Base-by-base conservation (phyloP, 2,329 filamentous ascomycete genomes). In the Calonectria hongkongensis region DNA sequence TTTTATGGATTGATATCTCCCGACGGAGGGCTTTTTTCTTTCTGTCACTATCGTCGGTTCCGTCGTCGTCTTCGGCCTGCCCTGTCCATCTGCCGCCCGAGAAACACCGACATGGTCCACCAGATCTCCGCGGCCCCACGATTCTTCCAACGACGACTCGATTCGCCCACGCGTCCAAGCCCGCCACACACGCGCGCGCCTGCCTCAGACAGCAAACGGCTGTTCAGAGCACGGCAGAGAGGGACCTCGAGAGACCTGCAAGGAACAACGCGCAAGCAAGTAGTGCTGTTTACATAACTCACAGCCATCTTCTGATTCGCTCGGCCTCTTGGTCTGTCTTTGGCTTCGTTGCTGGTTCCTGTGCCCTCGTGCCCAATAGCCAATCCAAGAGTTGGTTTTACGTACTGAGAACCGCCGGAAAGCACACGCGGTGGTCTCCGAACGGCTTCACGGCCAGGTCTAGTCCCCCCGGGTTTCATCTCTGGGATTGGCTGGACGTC, bases 351-450 rank as follows among this genome's bases (percentile, higher is more conserved):
- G 65, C 70, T 76, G 68, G 74, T 75, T 66, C 56, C 73, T 76
- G 75, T 62, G 36, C 58, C 27, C 73, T 70, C 73, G 60, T 69
- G 74, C 54, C 21, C 54, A 39, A 58, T 58, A 68, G 74, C 78
- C 78, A 80, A 80, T 80, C 78, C 78, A 74, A 74, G 72, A 63
- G 68, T 75, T 80, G 66, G 60, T 65, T 79, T 80, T 80, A 80
- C 78, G 78, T 78, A 80, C 74, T 73, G 70, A 74, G 77, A 80
- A 74, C 72, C 76, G 58, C 51, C 47, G 70, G 75, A 70, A 74
- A 68, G 60, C 45, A 68, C 66, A 76, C 76, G 70, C 78, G 77
- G 76, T 73, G 72, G 76, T 78, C 75, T 72, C 75, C 73, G 78
- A 69, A 71, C 69, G 74, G 73, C 70, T 72, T 72, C 74, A 69